A percentile compares a stretch with the other conserved stretches of the same genome.
These are phyloP conservation scores for Amaranthus hypochondriacus DNA, from an alignment of 148 eudicot species.

Conservation along the genomic window DNA sequence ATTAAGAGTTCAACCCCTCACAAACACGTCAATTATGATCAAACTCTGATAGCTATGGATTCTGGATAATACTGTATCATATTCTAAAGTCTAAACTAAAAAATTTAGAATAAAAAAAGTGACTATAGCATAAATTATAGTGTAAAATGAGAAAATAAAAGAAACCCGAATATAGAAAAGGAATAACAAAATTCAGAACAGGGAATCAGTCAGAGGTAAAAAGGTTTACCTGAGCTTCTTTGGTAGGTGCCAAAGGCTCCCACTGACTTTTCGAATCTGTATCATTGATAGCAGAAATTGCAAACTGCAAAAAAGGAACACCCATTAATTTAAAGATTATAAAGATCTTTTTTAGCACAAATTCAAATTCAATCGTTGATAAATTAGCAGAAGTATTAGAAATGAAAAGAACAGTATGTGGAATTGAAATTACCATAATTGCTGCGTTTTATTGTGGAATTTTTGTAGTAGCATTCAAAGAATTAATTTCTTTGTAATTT, in stretches of 20 bases:
- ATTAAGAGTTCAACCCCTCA: background rate
- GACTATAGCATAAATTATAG: background rate
- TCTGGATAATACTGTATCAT: no score
- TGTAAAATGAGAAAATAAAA: background rate
- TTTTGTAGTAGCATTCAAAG: background rate
- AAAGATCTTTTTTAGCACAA: background rate
- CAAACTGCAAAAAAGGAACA: slow-evolving; percentile 43
- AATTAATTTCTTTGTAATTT: background rate
- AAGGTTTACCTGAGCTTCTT: slow-evolving; percentile 80
- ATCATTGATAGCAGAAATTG: slow-evolving; percentile 91
- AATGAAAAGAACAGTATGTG: background rate
- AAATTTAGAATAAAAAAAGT: background rate
- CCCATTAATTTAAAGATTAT: background rate
- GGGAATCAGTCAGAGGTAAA: background rate
- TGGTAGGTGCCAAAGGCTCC: slow-evolving; percentile 95
- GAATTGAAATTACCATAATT: slow-evolving; percentile 16
- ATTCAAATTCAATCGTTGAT: background rate
- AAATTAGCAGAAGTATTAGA: background rate
- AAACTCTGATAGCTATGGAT: background rate
- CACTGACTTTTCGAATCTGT: slow-evolving; percentile 62
- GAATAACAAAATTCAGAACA: background rate
- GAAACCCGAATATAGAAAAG: slow-evolving; percentile 5
- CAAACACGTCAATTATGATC: background rate
- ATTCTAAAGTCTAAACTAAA: background rate
- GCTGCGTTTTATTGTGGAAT: background rate